Percentiles rank a stretch among this genome's conserved stretches.
phyloP scores from a whole-genome alignment of 2,329 filamentous ascomycete genomes.

The Phialemoniopsis sp. region DNA sequence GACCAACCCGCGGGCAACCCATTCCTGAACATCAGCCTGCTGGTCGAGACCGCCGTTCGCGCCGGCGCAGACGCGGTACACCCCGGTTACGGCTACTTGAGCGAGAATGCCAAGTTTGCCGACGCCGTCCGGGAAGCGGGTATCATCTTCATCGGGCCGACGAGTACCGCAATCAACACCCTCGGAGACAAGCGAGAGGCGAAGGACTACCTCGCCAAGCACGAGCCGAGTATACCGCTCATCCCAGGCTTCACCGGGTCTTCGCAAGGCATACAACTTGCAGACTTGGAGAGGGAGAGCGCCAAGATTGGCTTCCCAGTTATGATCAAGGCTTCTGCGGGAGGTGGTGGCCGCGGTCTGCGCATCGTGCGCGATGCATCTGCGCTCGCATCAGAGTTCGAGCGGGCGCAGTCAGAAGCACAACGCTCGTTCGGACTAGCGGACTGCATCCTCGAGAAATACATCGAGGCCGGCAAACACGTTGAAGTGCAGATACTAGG shows the following conservation, averaged over 20 bases:
- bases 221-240: slow-evolving; percentile 34
- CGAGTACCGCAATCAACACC: slow-evolving; percentile 22
- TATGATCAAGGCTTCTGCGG: slow-evolving; percentile 36
- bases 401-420: slow-evolving; percentile 26
- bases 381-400: slow-evolving; percentile 12
- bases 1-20: slow-evolving; percentile 39
- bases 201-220: slow-evolving; percentile 62
- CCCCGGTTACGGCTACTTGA: slow-evolving; percentile 68
- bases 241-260: slow-evolving; percentile 61
- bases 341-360: slow-evolving; percentile 37
- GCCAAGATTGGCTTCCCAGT: slow-evolving; percentile 25
- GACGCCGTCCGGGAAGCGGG: slow-evolving; percentile 64
- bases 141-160: slow-evolving; percentile 66
- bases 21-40: slow-evolving; percentile 64
- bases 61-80: slow-evolving; percentile 65
- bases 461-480: slow-evolving; percentile 30
- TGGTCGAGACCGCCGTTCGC: slow-evolving; percentile 61
- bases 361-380: slow-evolving; percentile 11
- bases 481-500: slow-evolving; percentile 41
- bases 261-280: slow-evolving; percentile 60
- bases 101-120: slow-evolving; percentile 67
- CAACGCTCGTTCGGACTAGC: slow-evolving; percentile 27
- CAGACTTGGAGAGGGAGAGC: slow-evolving; percentile 14
- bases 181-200: slow-evolving; percentile 39
- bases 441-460: slow-evolving; percentile 31